A percentile compares a stretch with the other conserved stretches of the same genome.
These are phyloP conservation scores for Vitis labrusca DNA, from an alignment of 164 flowering plant genomes.

Conservation along the genomic window DNA sequence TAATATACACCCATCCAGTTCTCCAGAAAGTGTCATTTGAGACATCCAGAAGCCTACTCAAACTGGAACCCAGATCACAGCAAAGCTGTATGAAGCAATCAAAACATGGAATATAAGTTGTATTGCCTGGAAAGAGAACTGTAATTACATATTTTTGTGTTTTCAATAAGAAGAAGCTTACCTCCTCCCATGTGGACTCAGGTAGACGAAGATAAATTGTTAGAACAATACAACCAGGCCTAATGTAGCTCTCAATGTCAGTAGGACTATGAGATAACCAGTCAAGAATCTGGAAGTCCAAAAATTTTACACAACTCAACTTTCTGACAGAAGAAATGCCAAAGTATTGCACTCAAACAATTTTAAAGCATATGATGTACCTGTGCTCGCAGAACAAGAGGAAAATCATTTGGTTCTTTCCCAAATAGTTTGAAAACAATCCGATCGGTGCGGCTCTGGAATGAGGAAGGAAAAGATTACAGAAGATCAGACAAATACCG, in stretches of 20 bases:
- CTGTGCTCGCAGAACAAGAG: conserved; percentile 50
- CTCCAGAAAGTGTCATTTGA: conserved; percentile 54
- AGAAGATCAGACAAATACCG: not conserved
- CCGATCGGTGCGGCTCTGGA: conserved; percentile 54
- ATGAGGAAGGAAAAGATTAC: not conserved
- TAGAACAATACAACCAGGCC: conserved; percentile 71
- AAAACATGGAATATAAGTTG: not conserved
- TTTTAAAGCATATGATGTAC: conserved; percentile 19
- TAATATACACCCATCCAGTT: conserved; percentile 56
- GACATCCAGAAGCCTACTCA: conserved; percentile 47
- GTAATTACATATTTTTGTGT: not conserved
- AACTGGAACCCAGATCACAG: conserved; percentile 40
- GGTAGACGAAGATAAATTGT: conserved; percentile 55
- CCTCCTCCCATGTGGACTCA: conserved; percentile 63
- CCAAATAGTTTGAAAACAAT: conserved; percentile 62
- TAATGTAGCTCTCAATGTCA: conserved; percentile 77
- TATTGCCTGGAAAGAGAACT: not conserved
- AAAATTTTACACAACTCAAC: not conserved
- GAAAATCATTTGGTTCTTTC: conserved; percentile 53
- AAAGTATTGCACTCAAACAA: not conserved
- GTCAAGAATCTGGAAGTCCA: conserved; percentile 53
- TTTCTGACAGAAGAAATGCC: not conserved
- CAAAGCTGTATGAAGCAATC: conserved; percentile 30
- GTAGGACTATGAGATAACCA: conserved; percentile 75
- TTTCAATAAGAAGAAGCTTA: conserved; percentile 12